Conservation (phyloP, 495 filamentous ascomycete species). For the Daldinia bambusicola region DNA sequence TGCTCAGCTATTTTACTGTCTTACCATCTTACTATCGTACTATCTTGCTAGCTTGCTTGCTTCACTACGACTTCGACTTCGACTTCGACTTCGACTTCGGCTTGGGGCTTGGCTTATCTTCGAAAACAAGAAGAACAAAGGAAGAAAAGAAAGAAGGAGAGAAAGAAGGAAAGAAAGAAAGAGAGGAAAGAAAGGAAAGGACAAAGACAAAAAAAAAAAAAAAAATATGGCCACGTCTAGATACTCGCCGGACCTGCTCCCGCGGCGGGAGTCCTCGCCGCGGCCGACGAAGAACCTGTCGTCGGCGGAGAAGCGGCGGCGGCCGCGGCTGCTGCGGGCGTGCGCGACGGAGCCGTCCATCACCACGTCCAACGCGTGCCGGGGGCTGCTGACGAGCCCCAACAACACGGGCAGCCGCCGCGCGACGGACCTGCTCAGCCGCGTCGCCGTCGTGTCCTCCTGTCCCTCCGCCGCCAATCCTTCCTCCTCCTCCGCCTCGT, state of each 20-base stretch:
- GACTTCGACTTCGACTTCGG: too few relatives aligned
- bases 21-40: too few relatives aligned
- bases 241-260: slow-evolving; percentile 39
- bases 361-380: slow-evolving; percentile 63
- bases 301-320: slow-evolving; percentile 45
- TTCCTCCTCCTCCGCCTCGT: slow-evolving; percentile 2
- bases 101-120: too few relatives aligned
- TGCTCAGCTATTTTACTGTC: too few relatives aligned
- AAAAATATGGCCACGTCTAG: slow-evolving; percentile 34
- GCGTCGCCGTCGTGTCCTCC: slow-evolving; percentile 54
- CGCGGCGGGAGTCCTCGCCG: slow-evolving; percentile 41
- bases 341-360: slow-evolving; percentile 64
- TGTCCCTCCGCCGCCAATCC: too few relatives aligned
- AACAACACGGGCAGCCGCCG: slow-evolving; percentile 52
- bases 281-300: slow-evolving; percentile 28
- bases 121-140: too few relatives aligned
- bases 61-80: too few relatives aligned
- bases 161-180: too few relatives aligned
- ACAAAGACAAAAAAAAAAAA: too few relatives aligned
- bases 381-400: slow-evolving; percentile 57
- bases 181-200: too few relatives aligned
- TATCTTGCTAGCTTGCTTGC: slow-evolving; percentile 8
- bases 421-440: slow-evolving; percentile 62
- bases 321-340: slow-evolving; percentile 62
- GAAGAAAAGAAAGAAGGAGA: too few relatives aligned